Evolutionary conservation across 345 rosid species (phyloP), one percentile per base, ranked within the genome.

Genomic region (Gossypium rotundifolium): DNA sequence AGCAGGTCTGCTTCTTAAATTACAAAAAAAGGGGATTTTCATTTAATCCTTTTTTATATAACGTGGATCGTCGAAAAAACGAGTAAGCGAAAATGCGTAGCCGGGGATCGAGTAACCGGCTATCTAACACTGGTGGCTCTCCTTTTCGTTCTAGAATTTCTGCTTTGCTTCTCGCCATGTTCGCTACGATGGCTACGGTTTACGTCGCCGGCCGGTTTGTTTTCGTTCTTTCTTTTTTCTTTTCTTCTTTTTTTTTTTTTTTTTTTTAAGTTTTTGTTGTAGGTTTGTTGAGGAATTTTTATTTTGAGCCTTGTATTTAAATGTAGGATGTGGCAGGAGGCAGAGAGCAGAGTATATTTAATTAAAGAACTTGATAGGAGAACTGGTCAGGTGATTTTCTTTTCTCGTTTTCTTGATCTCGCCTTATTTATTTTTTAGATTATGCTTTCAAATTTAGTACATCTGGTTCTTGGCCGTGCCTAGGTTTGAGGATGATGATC

Each of bases 321-420:
- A 49, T 74, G 51, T 60, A 87, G 89, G n/a, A 68, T 85, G 60
- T 85, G 91, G 89, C 84, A 76, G 81, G 89, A 85, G 20, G 85
- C 89, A 13, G 87, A 80, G 76, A 75, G 46, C 64, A 78, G 88
- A 71, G 75, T 76, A 45, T 81, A 61, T 58, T 78, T 88, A 69
- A 60, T 77, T 20, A 38, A 79, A 48, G 84, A 85, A 72, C 81
- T 88, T 59, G 85, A 85, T 71, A 76, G 27, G 76, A 79, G 83
- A 77, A 77, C 61, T 51, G 70, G 58, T 55, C 88, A 78, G 85
- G 91, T 85, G 74, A 40, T 67, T 63, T 40, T 25, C 4, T 11
- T 74, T 25, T 17, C 38, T 60, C 42, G 20, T 9, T 45, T 45
- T 25, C 25, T 45, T 59, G 23, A 73, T 61, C 67, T 44, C 42